Conservation (phyloP, 139 green algal species). For the Chlorella vulgaris region DNA sequence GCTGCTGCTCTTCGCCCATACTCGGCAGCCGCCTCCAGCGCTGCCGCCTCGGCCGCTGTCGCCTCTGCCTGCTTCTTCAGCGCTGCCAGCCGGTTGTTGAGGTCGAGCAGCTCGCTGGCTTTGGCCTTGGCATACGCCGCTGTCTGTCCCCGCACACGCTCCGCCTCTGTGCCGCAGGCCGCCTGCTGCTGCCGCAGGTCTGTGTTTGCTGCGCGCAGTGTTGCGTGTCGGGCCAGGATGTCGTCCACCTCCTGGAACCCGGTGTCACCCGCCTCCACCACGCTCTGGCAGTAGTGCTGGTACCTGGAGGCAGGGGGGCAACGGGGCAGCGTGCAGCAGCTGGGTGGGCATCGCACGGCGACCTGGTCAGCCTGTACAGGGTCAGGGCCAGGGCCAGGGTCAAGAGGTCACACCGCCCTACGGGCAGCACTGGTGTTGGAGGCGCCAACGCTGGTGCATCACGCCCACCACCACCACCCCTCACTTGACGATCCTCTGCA, state of each 20-base stretch:
- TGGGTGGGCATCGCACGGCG: neutral
- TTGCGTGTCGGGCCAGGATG: slow-evolving; percentile 82
- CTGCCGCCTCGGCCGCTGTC: slow-evolving; percentile 62
- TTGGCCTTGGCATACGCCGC: slow-evolving; percentile 67
- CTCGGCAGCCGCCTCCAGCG: slow-evolving; percentile 76
- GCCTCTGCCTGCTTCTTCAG: slow-evolving; percentile 87
- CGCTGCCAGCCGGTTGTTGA: slow-evolving; percentile 81
- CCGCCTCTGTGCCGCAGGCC: slow-evolving; percentile 46
- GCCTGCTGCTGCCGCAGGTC: slow-evolving; percentile 77
- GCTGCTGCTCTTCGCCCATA: slow-evolving; percentile 64
- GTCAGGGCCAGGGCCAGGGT: no score
- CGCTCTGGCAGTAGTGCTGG: slow-evolving; percentile 85
- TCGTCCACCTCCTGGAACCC: slow-evolving; percentile 86
- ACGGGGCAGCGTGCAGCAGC: neutral
- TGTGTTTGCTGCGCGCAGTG: slow-evolving; percentile 81
- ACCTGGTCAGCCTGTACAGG: no score
- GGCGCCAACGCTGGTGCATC: neutral
- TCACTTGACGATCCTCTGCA: slow-evolving; percentile 77
- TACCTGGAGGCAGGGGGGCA: slow-evolving; percentile 54
- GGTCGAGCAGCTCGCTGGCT: slow-evolving; percentile 80
- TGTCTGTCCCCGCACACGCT: slow-evolving; percentile 42
- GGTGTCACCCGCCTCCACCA: slow-evolving; percentile 83
- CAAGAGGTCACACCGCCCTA: no score
- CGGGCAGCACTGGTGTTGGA: neutral
- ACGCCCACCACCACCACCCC: neutral